phyloP scores from a whole-genome alignment of 441 rosid genomes.

The Macaranga tanarius region DNA sequence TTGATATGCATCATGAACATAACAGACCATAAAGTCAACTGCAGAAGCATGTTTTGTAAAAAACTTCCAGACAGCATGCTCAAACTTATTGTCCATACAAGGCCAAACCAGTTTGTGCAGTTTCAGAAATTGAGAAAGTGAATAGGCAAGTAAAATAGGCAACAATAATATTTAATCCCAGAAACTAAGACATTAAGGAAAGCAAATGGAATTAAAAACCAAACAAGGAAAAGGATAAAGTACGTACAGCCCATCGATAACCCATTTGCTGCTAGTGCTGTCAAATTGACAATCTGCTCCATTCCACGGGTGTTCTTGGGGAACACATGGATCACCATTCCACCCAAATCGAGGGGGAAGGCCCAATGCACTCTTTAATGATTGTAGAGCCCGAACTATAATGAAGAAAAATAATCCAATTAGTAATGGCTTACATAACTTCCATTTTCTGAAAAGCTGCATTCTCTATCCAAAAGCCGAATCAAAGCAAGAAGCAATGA shows the following conservation, averaged over 20 bases:
- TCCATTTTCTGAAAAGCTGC: not conserved
- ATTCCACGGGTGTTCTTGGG: slow-evolving; percentile 96
- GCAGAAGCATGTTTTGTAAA: not conserved
- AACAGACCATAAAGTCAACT: not conserved
- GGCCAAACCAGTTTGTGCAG: not conserved
- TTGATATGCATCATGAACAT: not conserved
- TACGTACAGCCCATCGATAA: slow-evolving; percentile 94
- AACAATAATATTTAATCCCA: not conserved
- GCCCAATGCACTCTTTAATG: slow-evolving; percentile 59
- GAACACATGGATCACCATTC: slow-evolving; percentile 99
- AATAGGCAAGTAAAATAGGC: not conserved
- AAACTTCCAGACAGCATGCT: not conserved
- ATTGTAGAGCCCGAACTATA: slow-evolving; percentile 72
- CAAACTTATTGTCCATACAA: slow-evolving; percentile 7
- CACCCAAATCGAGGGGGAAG: slow-evolving; percentile 96
- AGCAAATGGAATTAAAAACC: slow-evolving; percentile 19
- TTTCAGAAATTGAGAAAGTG: not conserved
- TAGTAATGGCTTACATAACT: slow-evolving; percentile 6
- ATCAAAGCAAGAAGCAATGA: slow-evolving; percentile 5
- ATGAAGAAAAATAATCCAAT: slow-evolving; percentile 27
- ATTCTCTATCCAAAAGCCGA: not conserved
- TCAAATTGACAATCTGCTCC: slow-evolving; percentile 87
- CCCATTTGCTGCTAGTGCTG: slow-evolving; percentile 66
- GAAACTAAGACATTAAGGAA: not conserved
- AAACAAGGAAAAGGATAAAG: slow-evolving; percentile 29